Base-by-base conservation (phyloP, 2,329 filamentous ascomycete genomes). In the Emergomyces africanus region DNA sequence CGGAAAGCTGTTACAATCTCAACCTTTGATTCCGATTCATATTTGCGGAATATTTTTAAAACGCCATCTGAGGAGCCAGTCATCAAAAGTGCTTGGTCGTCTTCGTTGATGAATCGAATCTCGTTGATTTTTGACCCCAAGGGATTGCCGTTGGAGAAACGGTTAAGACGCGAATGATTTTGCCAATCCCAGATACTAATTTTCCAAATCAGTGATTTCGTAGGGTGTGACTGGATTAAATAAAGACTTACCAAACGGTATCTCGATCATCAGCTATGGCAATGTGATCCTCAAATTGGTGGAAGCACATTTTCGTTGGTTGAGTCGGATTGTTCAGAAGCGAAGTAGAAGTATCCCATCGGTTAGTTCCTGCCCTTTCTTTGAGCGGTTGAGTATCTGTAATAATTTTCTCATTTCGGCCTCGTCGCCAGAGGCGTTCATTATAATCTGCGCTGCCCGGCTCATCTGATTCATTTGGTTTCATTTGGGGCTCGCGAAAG, bases 401-500 rank as follows among this genome's bases (percentile, higher is more conserved):
- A 62, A 99, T 86, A 64, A 96, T 96, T 61, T 82, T 86, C 72
- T 99, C 94, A 67, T 99, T 99, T 49, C 94, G 86, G 59, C 90
- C 88, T 62, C 94, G 83, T 63, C 92, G 82, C 94, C 94, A 99
- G 2, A 99, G 78, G 18, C 94, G 85, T 69, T 94, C 87, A 66
- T 99, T 99, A 74, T 97, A 99, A 71, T 97, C 91, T 18, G 89
- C 89, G 68, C 90, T 96, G 39, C 94, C 94, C 15, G 94, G 94
- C 69, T 99, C 94, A 66, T 99, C 94, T 28, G 91, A 89, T 71
- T 99, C 94, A 60, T 88, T 91, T 2, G 90, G 87, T 70, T 94
- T 95, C 94, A 99, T 97, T 73, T 99, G 94, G 37, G 94, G 94
- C 72, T 97, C 91, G 35, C 91, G 89, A 79, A 97, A 99, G 71